Evolutionary conservation across 805 yeast species (phyloP), one percentile per base, ranked within the genome.

Genomic region (Saccharomycopsis malanga): DNA sequence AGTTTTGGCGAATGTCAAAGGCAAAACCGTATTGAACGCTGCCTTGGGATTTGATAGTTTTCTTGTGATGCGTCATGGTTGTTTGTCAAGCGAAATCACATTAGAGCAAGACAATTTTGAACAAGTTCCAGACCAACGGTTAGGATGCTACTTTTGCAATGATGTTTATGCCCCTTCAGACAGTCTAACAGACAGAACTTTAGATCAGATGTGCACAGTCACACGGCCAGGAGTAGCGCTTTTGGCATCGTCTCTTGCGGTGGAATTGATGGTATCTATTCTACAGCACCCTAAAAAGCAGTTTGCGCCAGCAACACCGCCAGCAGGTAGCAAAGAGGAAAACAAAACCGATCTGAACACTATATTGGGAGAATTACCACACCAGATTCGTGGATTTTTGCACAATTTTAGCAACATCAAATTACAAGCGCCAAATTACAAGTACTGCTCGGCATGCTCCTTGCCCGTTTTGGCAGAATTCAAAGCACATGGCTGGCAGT

Each of bases 151-250:
- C 65, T 93, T 83, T 63, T 93, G 99, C 64, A 87, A 87, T 61
- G 98, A 93, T 61, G 89, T 93, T 6, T 87, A 87, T 44, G 98
- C 97, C 0, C 98, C 99, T 0, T 70, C 79, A 2, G 95, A 93
- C 61, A 83, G 95, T 49, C 65, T 87, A n/a, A 72, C 86, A 0
- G 95, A 88, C 58, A 71, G 95, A 44, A 85, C 97, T 0, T 67
- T 93, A 48, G 99, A 93, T 64, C 98, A 93, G 63, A 93, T 93
- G 97, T 93, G 99, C 60, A 93, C 99, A 0, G 98, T 93, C 1
- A 93, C 98, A 0, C 71, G 98, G 35, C 98, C 99, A 0, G 98
- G 99, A 0, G 89, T 84, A 1, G 96, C 99, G 0, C 67, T 84
- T 57, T 67, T 87, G 64, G 97, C 98, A 0, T 76, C 95, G 0